Evolutionary conservation across 371 early-diverging fungal species (phyloP).

Genomic region (Mucor piriformis): DNA sequence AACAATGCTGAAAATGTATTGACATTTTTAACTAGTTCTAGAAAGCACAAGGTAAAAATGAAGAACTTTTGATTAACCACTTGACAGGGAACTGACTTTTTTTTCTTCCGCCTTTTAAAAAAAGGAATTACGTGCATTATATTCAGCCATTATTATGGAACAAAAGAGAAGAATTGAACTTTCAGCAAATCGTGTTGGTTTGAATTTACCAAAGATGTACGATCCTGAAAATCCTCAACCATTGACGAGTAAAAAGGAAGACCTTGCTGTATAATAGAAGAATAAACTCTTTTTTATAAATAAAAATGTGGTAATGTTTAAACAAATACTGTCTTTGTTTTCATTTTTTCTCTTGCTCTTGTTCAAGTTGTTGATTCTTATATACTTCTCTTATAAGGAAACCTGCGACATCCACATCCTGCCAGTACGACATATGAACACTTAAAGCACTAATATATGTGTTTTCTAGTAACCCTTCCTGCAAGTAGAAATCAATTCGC

Average conservation of each 20-base stretch:
- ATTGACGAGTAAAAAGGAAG: constrained; percentile 5
- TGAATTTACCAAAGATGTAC: constrained; percentile 46
- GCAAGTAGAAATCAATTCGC: constrained; percentile 77
- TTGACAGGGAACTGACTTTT: not conserved
- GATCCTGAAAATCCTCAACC: constrained; percentile 33
- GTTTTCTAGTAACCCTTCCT: constrained; percentile 80
- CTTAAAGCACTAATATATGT: constrained; percentile 77
- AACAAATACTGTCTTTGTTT: not conserved
- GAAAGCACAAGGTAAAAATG: constrained; percentile 47
- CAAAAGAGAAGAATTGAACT: constrained; percentile 53
- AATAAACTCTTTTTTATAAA: not conserved
- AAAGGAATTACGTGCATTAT: constrained; percentile 47
- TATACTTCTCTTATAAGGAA: constrained; percentile 62
- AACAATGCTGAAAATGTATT: constrained; percentile 48
- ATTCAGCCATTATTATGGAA: constrained; percentile 48
- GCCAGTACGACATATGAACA: constrained; percentile 83
- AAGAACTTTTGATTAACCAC: no score
- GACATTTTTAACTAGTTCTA: constrained; percentile 39
- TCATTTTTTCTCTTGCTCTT: not conserved
- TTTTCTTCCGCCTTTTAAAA: not conserved
- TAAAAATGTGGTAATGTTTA: not conserved
- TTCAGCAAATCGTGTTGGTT: constrained; percentile 52
- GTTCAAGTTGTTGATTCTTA: constrained; percentile 15
- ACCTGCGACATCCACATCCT: constrained; percentile 71
- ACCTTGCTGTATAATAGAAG: not conserved